A percentile compares a stretch with the other conserved stretches of the same genome.
phyloP scores from a whole-genome alignment of 2,329 filamentous ascomycete genomes.

The Penicillium occitanis region DNA sequence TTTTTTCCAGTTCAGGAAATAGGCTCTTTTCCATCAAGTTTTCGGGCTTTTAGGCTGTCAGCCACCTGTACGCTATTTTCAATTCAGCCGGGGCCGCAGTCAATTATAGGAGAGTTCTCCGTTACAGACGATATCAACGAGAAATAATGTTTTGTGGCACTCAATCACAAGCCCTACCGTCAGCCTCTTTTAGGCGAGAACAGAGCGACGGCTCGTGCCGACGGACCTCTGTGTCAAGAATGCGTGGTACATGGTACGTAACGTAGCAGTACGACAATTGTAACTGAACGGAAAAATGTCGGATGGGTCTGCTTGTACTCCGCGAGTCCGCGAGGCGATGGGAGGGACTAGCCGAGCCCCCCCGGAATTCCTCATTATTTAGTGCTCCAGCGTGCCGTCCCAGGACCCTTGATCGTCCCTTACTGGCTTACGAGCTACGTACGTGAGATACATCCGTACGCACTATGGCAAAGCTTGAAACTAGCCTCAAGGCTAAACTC shows the following conservation, averaged over 20 bases:
- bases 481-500: neutral
- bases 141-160: neutral
- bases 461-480: neutral
- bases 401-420: neutral
- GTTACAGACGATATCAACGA: neutral
- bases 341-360: neutral
- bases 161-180: conserved; percentile 1
- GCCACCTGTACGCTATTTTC: neutral
- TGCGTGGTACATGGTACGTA: neutral
- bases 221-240: neutral
- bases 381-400: neutral
- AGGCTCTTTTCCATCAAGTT: neutral
- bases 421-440: neutral
- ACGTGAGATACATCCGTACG: neutral
- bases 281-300: neutral
- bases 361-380: neutral
- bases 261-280: neutral
- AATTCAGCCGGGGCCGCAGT: neutral
- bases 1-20: neutral
- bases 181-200: neutral
- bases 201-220: neutral
- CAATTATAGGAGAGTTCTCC: neutral
- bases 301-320: neutral
- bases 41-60: neutral
- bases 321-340: neutral